Conservation (phyloP, 371 early-diverging fungal species). For the Lichtheimia corymbifera region DNA sequence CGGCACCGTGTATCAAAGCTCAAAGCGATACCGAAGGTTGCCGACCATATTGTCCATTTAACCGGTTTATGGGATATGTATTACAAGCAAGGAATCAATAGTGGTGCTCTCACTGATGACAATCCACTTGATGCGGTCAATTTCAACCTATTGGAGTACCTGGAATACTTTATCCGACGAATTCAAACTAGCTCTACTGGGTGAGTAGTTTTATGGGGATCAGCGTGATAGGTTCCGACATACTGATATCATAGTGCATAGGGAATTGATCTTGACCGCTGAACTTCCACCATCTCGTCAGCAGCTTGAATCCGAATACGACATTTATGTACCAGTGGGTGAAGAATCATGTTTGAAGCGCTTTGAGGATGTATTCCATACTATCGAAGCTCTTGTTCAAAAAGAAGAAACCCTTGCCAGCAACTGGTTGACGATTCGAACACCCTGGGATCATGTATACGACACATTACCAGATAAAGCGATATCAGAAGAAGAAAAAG, state of each 20-base stretch:
- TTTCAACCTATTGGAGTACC: slow-evolving; percentile 32
- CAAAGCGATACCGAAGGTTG: slow-evolving; percentile 14
- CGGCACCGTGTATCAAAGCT: slow-evolving; percentile 44
- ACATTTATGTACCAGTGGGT: neutral
- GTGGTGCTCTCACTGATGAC: slow-evolving; percentile 31
- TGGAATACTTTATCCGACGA: slow-evolving; percentile 39
- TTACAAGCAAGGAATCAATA: slow-evolving; percentile 34
- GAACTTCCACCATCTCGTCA: neutral
- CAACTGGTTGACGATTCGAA: neutral
- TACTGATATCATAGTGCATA: neutral
- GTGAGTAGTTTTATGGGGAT: neutral
- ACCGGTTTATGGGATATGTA: slow-evolving; percentile 36
- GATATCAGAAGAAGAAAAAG: neutral
- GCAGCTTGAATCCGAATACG: neutral
- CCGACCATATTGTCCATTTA: slow-evolving; percentile 27
- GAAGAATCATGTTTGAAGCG: neutral
- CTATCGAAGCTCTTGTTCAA: neutral
- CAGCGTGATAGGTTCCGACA: neutral
- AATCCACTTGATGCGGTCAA: slow-evolving; percentile 20
- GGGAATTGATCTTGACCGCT: neutral
- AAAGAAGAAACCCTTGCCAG: neutral
- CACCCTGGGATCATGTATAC: neutral
- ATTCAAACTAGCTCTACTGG: neutral
- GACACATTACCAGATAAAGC: neutral
- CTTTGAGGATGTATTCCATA: neutral